These are phyloP conservation scores for Seiridium cupressi DNA, from an alignment of 2,329 filamentous ascomycete species.

Conservation along the genomic window DNA sequence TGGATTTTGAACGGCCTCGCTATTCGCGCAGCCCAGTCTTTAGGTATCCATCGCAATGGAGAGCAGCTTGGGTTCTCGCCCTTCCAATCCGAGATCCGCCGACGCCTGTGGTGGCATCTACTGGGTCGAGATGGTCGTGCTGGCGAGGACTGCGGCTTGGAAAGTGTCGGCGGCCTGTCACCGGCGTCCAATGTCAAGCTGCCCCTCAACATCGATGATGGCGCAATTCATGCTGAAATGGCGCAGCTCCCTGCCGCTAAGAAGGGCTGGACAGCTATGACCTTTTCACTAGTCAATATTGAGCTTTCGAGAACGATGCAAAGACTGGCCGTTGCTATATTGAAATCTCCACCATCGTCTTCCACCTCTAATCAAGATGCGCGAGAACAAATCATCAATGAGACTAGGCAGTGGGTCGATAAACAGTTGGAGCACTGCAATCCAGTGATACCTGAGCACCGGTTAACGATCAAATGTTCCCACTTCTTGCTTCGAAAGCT, in stretches of 20 bases:
- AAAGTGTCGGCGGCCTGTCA: not conserved
- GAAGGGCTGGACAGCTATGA: not conserved
- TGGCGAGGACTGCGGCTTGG: not conserved
- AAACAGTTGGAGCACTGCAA: conserved; percentile 11
- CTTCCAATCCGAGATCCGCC: conserved; percentile 26
- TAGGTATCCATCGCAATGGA: conserved; percentile 27
- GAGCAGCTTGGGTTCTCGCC: conserved; percentile 19
- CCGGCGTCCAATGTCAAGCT: not conserved
- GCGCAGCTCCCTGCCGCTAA: not conserved
- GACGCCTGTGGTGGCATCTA: conserved; percentile 29
- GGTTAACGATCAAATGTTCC: not conserved
- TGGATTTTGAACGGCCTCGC: conserved; percentile 23
- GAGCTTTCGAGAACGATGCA: not conserved
- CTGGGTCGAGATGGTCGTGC: not conserved
- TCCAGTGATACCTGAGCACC: conserved; percentile 13
- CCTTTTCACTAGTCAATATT: not conserved
- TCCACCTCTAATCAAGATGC: not conserved
- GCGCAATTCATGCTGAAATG: not conserved
- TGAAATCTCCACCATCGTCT: not conserved
- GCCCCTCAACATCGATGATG: not conserved
- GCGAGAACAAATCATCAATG: not conserved
- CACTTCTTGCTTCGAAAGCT: conserved; percentile 10
- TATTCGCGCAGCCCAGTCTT: conserved; percentile 24
- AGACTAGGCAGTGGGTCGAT: not conserved
- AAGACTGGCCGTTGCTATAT: not conserved